phyloP scores from a whole-genome alignment of 306 rosid species.

The Mucuna pruriens region DNA sequence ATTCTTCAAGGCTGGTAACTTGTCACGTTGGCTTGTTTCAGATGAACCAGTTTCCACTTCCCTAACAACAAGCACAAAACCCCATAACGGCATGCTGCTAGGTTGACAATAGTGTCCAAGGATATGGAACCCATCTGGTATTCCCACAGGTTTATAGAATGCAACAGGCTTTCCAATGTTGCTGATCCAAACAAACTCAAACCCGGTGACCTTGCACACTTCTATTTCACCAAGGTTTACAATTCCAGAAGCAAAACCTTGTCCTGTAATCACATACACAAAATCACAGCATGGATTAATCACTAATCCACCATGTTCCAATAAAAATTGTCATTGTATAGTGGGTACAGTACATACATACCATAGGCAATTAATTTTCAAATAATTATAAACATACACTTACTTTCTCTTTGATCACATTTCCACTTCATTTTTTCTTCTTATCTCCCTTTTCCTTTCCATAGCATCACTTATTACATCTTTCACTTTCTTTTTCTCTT shows the following conservation, averaged over 20 bases:
- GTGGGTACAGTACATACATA: background rate
- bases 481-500: no score
- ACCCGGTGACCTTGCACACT: slow-evolving; percentile 61
- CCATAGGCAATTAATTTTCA: background rate
- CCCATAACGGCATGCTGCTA: slow-evolving; percentile 59
- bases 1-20: slow-evolving; percentile 57
- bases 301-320: background rate
- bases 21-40: slow-evolving; percentile 29
- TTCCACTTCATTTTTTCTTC: no score
- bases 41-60: slow-evolving; percentile 50
- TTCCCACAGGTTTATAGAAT: slow-evolving; percentile 71
- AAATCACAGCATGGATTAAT: slow-evolving; percentile 4
- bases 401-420: no score
- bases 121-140: slow-evolving; percentile 74
- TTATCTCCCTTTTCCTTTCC: no score
- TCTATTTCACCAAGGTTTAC: slow-evolving; percentile 77
- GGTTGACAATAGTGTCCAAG: slow-evolving; percentile 87
- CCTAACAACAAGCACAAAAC: slow-evolving; percentile 77
- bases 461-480: no score
- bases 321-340: background rate
- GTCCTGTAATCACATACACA: slow-evolving; percentile 52
- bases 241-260: slow-evolving; percentile 76
- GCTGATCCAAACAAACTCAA: slow-evolving; percentile 70
- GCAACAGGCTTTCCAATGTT: slow-evolving; percentile 52
- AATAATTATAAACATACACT: no score